Conservation (phyloP, 2,329 filamentous ascomycete genomes). For the Epichloe hybrida region DNA sequence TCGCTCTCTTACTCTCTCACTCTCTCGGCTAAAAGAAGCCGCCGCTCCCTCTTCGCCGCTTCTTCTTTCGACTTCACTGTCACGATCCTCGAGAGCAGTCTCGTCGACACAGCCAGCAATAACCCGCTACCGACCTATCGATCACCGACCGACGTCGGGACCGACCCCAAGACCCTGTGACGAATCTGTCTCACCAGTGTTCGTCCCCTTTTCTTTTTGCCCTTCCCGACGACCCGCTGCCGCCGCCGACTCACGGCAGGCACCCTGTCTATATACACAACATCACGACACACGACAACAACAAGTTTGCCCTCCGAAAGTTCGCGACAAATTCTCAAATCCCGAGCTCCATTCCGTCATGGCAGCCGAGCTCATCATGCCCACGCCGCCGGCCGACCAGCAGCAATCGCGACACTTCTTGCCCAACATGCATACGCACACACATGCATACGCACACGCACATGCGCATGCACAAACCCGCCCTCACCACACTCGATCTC, state of each 20-base stretch:
- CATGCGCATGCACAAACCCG: neutral
- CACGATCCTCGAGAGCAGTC: neutral
- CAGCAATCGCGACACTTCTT: constrained; percentile 23
- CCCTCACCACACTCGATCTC: constrained; percentile 24
- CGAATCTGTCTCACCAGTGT: neutral
- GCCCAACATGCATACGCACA: constrained; percentile 11
- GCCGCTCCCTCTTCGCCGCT: constrained; percentile 2
- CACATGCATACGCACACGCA: neutral
- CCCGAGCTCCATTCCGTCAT: constrained; percentile 12
- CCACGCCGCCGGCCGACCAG: constrained; percentile 23
- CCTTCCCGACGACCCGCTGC: neutral
- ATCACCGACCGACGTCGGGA: neutral
- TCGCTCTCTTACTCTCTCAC: too few species aligned
- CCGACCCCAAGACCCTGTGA: neutral
- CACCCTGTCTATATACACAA: neutral
- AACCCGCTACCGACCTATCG: too few species aligned
- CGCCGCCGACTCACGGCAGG: too few species aligned
- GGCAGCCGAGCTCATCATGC: constrained; percentile 33
- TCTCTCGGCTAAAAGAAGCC: constrained; percentile 1
- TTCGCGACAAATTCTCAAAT: neutral
- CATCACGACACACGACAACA: too few species aligned
- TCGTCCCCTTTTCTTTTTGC: too few species aligned
- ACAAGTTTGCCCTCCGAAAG: neutral
- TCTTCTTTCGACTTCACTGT: neutral
- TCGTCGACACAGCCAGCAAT: neutral